Evolutionary conservation across 768 basidiomycete genomes (phyloP), one percentile per base, ranked within the genome.

Genomic region (Auricularia sp.): DNA sequence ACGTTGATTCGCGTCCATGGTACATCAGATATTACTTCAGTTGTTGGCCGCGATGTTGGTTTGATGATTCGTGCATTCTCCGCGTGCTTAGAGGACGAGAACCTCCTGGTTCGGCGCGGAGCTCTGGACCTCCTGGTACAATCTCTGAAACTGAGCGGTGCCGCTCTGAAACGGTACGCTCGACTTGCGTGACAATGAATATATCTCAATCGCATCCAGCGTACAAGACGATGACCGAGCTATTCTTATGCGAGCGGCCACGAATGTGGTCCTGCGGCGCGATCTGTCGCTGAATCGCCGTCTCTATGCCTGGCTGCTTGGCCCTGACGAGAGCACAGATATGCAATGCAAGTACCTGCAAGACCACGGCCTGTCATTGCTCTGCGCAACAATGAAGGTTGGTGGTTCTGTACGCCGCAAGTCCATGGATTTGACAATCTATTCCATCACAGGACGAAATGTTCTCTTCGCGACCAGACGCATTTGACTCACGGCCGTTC

Each of bases 51-150:
- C 59, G 93, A 97, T 71, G 84, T 93, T 60, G 97, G 96, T 2
- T 79, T 98, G 61, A 92, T 98, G 89, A 88, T 98, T 64, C 84
- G 97, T 58, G 96, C 92, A 0, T 92, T 98, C 66, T 81, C 93
- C 2, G 85, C 93, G 6, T 90, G 90, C 0, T 78, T 99, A n/a
- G 91, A 93, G 72, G 97, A 98, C 69, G 89, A 93, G 67, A 93
- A 96, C 69, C 79, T 95, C 18, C 83, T 99, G 29, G 97, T 98
- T 21, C 85, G 93, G 66, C 77, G 97, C 65, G 85, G 86, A 16
- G 89, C 86, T 1, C 79, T 99, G 60, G 96, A 99, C 72, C 81
- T 97, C 53, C 79, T 98, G 2, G 74, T 89, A 10, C 87, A 90
- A 67, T 85, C 87, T 1, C 78, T 95, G 71, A 84, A 83, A 33